Conservation (phyloP, 176 grass and related monocot species). For the Oropetium thomaeum region DNA sequence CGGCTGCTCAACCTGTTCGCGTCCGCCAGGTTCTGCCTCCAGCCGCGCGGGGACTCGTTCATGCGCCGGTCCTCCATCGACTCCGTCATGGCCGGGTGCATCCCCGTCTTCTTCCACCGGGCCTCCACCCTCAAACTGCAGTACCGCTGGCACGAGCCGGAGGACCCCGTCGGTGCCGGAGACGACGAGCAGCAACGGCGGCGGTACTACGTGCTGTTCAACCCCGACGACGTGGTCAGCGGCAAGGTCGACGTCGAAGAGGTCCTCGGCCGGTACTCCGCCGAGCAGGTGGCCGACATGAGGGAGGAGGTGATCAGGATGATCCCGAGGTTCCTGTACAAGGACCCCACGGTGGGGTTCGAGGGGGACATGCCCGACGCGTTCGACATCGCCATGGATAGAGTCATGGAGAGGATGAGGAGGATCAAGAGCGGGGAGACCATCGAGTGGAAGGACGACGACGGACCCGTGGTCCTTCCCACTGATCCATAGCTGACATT, state of each 20-base stretch:
- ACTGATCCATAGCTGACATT: neutral
- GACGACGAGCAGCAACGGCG: neutral
- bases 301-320: constrained; percentile 64
- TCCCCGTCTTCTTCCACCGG: constrained; percentile 72
- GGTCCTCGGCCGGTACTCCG: constrained; percentile 39
- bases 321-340: constrained; percentile 67
- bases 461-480: neutral
- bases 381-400: constrained; percentile 52
- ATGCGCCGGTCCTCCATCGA: constrained; percentile 62
- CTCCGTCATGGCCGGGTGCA: constrained; percentile 49
- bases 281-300: constrained; percentile 56
- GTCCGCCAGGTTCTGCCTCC: constrained; percentile 52
- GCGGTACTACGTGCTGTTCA: constrained; percentile 47
- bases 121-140: constrained; percentile 39
- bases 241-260: constrained; percentile 56
- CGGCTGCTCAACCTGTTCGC: constrained; percentile 44
- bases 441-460: neutral
- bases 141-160: constrained; percentile 61
- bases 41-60: constrained; percentile 60
- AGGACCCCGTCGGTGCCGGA: neutral
- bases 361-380: constrained; percentile 45
- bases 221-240: constrained; percentile 44
- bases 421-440: constrained; percentile 42
- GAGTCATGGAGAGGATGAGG: constrained; percentile 46
- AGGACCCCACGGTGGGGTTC: constrained; percentile 43